These are phyloP conservation scores for Tricholoma flavovirens DNA, from an alignment of 768 basidiomycete genomes.

Conservation along the genomic window DNA sequence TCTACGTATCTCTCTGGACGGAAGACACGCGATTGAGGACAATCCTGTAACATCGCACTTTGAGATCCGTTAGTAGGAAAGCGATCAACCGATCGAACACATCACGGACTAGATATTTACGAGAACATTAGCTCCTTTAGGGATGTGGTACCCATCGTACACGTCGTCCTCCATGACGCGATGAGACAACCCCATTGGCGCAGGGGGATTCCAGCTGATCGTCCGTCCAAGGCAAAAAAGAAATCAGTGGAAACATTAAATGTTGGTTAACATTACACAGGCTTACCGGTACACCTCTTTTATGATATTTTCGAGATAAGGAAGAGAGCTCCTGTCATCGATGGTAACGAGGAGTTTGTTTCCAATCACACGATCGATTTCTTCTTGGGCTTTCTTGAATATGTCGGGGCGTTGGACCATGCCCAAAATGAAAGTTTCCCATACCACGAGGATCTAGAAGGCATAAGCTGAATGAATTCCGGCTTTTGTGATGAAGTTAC, in stretches of 20 bases:
- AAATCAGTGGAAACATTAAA: conserved; percentile 1
- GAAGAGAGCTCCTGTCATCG: conserved; percentile 33
- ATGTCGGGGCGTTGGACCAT: conserved; percentile 46
- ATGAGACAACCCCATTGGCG: background rate
- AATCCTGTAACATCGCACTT: background rate
- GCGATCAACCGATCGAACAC: background rate
- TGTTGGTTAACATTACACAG: background rate
- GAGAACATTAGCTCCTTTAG: background rate
- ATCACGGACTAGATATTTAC: background rate
- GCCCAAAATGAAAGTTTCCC: conserved; percentile 34
- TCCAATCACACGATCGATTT: conserved; percentile 42
- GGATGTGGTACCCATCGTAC: background rate
- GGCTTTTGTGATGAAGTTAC: conserved; percentile 7
- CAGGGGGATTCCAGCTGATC: background rate
- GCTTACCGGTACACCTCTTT: conserved; percentile 39
- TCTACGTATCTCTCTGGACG: background rate
- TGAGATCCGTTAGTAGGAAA: background rate
- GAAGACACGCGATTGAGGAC: background rate
- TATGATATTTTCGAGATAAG: conserved; percentile 37
- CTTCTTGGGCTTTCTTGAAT: conserved; percentile 39
- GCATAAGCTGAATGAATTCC: conserved; percentile 37
- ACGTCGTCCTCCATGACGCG: background rate
- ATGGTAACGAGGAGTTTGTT: conserved; percentile 39
- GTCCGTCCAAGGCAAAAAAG: background rate
- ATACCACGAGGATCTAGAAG: conserved; percentile 27